These are phyloP conservation scores for Rhynchospora pubera DNA, from an alignment of 176 grass and related monocot species.

Conservation along the genomic window DNA sequence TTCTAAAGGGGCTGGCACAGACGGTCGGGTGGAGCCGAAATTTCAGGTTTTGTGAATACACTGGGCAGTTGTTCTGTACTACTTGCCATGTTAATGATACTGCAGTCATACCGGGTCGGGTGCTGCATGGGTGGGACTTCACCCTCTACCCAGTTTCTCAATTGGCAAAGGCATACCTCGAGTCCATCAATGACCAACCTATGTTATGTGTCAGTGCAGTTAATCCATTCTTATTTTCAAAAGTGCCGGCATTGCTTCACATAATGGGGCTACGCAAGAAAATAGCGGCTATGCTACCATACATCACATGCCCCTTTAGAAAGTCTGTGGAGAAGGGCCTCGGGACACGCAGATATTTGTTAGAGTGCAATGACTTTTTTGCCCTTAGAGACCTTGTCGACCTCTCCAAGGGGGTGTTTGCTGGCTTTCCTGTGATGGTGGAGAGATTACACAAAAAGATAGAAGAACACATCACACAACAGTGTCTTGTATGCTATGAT, in stretches of 20 bases:
- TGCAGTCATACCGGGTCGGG: slow-evolving; percentile 75
- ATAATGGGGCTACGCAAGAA: slow-evolving; percentile 90
- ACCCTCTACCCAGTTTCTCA: slow-evolving; percentile 82
- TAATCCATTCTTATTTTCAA: slow-evolving; percentile 91
- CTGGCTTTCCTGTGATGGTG: slow-evolving; percentile 88
- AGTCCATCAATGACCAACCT: slow-evolving; percentile 93
- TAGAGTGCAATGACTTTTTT: slow-evolving; percentile 99
- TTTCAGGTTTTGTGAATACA: slow-evolving; percentile 78
- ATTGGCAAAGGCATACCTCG: slow-evolving; percentile 89
- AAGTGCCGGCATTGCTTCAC: slow-evolving; percentile 86
- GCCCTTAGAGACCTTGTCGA: slow-evolving; percentile 91
- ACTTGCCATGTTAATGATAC: slow-evolving; percentile 86
- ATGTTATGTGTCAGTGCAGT: slow-evolving; percentile 99
- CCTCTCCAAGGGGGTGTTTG: slow-evolving; percentile 93
- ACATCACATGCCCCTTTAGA: slow-evolving; percentile 77
- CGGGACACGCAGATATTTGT: slow-evolving; percentile 65
- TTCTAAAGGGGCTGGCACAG: slow-evolving; percentile 69
- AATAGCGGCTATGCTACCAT: slow-evolving; percentile 88
- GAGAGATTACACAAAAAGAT: slow-evolving; percentile 71
- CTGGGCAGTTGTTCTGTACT: slow-evolving; percentile 84
- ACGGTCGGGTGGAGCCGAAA: slow-evolving; percentile 70
- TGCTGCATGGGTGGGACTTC: slow-evolving; percentile 91
- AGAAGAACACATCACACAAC: slow-evolving; percentile 74
- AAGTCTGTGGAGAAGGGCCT: slow-evolving; percentile 75
- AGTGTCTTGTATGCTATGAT: slow-evolving; percentile 96